Conservation (phyloP, 176 grass and related monocot genomes). For the Bothriochloa decipiens region DNA sequence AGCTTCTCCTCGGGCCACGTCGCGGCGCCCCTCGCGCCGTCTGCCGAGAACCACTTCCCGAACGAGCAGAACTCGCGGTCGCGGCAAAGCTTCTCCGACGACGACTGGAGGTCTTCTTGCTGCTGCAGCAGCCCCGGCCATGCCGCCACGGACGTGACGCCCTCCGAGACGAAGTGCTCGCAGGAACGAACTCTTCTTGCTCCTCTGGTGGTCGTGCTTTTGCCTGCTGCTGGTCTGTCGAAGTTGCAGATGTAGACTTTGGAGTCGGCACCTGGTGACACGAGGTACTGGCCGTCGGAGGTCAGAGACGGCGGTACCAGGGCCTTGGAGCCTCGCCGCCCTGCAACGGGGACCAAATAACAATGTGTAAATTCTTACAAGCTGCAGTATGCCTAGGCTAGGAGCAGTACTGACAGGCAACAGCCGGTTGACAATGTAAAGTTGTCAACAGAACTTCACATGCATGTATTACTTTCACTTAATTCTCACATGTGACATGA, state of each 20-base stretch:
- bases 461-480: neutral
- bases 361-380: neutral
- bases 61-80: slow-evolving; percentile 55
- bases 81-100: slow-evolving; percentile 24
- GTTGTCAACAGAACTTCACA: neutral
- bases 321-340: slow-evolving; percentile 49
- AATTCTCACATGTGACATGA: neutral
- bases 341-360: slow-evolving; percentile 39
- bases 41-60: slow-evolving; percentile 55
- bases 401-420: neutral
- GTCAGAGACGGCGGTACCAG: slow-evolving; percentile 58
- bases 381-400: neutral
- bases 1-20: slow-evolving; percentile 88
- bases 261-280: slow-evolving; percentile 62
- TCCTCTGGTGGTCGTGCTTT: slow-evolving; percentile 10
- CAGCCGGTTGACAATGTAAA: neutral
- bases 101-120: neutral
- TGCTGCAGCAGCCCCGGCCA: slow-evolving; percentile 47
- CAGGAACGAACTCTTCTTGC: slow-evolving; percentile 43
- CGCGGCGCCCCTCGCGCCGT: slow-evolving; percentile 39
- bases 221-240: neutral
- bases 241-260: slow-evolving; percentile 70
- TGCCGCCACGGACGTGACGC: slow-evolving; percentile 54
- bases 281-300: slow-evolving; percentile 57
- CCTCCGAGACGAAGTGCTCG: slow-evolving; percentile 61